Conservation (phyloP, 106 monocot genomes). For the Dioscorea alata region DNA sequence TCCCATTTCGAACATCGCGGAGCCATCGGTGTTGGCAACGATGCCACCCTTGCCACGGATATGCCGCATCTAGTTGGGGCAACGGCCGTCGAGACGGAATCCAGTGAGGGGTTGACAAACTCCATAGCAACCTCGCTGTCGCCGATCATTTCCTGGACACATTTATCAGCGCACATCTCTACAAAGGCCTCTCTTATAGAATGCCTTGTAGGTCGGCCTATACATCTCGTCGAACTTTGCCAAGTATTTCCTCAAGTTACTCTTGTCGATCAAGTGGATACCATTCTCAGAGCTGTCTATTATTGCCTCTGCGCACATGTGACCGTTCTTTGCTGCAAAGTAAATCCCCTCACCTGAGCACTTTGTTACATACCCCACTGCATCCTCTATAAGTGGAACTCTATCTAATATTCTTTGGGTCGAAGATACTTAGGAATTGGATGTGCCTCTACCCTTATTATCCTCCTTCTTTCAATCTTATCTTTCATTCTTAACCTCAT, state of each 20-base stretch:
- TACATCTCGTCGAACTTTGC: slow-evolving; percentile 74
- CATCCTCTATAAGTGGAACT: slow-evolving; percentile 79
- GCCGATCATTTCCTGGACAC: slow-evolving; percentile 83
- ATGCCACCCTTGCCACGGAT: slow-evolving; percentile 75
- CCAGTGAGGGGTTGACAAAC: slow-evolving; percentile 71
- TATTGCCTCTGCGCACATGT: slow-evolving; percentile 87
- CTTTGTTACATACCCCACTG: slow-evolving; percentile 92
- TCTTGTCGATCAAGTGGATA: slow-evolving; percentile 64
- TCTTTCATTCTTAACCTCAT: slow-evolving; percentile 72
- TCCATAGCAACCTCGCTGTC: slow-evolving; percentile 38
- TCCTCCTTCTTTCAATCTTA: slow-evolving; percentile 73
- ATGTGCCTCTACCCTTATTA: slow-evolving; percentile 78
- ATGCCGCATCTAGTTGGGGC: slow-evolving; percentile 91
- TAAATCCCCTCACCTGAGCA: slow-evolving; percentile 99
- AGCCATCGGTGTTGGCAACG: slow-evolving; percentile 73
- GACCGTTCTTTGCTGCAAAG: slow-evolving; percentile 87
- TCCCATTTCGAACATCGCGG: slow-evolving; percentile 93
- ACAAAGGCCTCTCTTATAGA: slow-evolving; percentile 75
- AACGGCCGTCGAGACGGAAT: slow-evolving; percentile 78
- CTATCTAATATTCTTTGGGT: slow-evolving; percentile 48
- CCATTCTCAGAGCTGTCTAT: slow-evolving; percentile 60
- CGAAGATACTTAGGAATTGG: slow-evolving; percentile 87
- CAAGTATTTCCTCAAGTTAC: slow-evolving; percentile 68
- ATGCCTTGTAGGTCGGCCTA: slow-evolving; percentile 98
- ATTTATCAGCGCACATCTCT: slow-evolving; percentile 80